Base-by-base conservation (phyloP, 441 rosid species). In the Gossypium lobatum region DNA sequence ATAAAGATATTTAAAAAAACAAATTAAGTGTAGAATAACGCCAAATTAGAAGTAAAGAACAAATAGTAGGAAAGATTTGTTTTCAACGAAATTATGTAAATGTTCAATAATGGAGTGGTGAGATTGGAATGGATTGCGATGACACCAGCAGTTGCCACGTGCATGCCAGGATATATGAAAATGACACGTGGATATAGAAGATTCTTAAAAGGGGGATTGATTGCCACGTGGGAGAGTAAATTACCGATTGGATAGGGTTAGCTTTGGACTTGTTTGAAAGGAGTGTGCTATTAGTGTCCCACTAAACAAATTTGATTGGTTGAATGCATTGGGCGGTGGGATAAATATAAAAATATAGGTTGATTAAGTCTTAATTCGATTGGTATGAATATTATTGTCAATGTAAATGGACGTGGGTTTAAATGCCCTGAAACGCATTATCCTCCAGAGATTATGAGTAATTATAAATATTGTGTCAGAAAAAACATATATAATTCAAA, bases 71-170 rank as follows among this genome's bases (percentile, higher is more conserved):
- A 4, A 46, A 55, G 28, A 76, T 54, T 42, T 53, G 39, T 62
- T 62, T 34, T 34, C 48, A 34, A 10, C 5, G n/a, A 42, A 45
- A 48, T 25, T 46, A 0, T 9, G 21, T 20, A 16, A n/a, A 31
- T 34, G 17, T 5, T 31, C 21, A 17, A 46, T 46, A 13, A 45
- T 37, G 9, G 42, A 1, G 39, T 34, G 1, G 8, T 34, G 7
- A 34, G 7, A 54, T 18, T 20, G 13, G 11, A 55, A 2, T 55
- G 4, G 17, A 23, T 58, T 58, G 18, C 2, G 64, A 60, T 60
- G 63, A 34, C 63, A 58, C 5, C 62, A 58, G 63, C 70, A 39
- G 0, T 9, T 17, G 79, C 81, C 84, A 81, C 78, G 75, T 78
- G 6, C 4, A 60, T 78, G 9, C 2, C 61, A 6, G 16, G 54